These are phyloP conservation scores for Lizanozyma gosingica DNA, from an alignment of 1,139 yeast genomes.

Conservation along the genomic window DNA sequence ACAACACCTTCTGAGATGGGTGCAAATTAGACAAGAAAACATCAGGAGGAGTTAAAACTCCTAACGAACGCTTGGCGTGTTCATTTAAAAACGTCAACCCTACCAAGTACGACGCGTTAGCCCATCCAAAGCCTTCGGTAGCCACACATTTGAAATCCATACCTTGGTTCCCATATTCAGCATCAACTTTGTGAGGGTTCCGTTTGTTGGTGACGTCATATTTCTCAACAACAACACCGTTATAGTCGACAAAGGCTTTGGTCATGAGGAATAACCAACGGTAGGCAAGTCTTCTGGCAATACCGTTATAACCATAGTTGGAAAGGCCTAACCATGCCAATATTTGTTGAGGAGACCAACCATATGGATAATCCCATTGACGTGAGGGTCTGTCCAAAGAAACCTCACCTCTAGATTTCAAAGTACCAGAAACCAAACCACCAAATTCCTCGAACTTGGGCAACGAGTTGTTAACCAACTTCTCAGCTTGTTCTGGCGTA, in stretches of 20 bases:
- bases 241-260: slow-evolving; percentile 84
- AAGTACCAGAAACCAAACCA: slow-evolving; percentile 84
- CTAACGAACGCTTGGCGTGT: slow-evolving; percentile 70
- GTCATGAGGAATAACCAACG: slow-evolving; percentile 90
- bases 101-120: slow-evolving; percentile 73
- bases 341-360: slow-evolving; percentile 99
- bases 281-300: slow-evolving; percentile 66
- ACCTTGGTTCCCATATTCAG: slow-evolving; percentile 97
- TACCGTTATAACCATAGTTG: slow-evolving; percentile 62
- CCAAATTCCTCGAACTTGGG: slow-evolving; percentile 76
- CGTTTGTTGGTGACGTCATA: slow-evolving; percentile 80
- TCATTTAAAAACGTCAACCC: slow-evolving; percentile 65
- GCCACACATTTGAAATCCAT: slow-evolving; percentile 89
- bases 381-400: slow-evolving; percentile 70
- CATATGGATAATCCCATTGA: slow-evolving; percentile 98
- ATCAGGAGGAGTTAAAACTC: slow-evolving; percentile 73
- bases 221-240: slow-evolving; percentile 94
- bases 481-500: slow-evolving; percentile 62
- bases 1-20: slow-evolving; percentile 31
- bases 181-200: slow-evolving; percentile 87
- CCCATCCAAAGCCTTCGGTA: slow-evolving; percentile 97
- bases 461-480: slow-evolving; percentile 51
- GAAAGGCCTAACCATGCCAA: slow-evolving; percentile 84
- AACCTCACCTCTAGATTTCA: slow-evolving; percentile 63
- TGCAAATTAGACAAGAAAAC: slow-evolving; percentile 51